A percentile compares a stretch with the other conserved stretches of the same genome.
phyloP scores from a whole-genome alignment of 2,329 filamentous ascomycete genomes.

The Fusarium sp. region DNA sequence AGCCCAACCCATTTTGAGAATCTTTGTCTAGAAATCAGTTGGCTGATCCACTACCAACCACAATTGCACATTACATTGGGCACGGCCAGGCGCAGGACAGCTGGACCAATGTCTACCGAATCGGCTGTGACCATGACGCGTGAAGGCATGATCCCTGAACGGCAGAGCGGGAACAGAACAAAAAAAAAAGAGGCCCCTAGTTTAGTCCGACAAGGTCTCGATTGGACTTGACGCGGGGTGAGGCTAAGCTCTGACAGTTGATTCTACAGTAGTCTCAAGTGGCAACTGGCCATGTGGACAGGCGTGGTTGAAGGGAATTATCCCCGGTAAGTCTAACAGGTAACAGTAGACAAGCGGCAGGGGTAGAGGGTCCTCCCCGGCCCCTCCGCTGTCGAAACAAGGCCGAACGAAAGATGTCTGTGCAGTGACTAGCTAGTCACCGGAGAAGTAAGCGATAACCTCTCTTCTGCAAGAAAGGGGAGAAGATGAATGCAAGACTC shows the following conservation, averaged over 20 bases:
- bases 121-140: slow-evolving; percentile 27
- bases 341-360: slow-evolving; percentile 8
- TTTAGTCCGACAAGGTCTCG: slow-evolving; percentile 8
- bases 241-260: slow-evolving; percentile 10
- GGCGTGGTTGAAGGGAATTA: slow-evolving; percentile 35
- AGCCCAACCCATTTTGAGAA: slow-evolving; percentile 42
- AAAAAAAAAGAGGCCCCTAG: slow-evolving; percentile 15
- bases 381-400: slow-evolving; percentile 32
- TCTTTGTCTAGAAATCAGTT: slow-evolving; percentile 24
- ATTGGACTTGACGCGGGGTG: slow-evolving; percentile 29
- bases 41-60: slow-evolving; percentile 41
- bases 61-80: slow-evolving; percentile 34
- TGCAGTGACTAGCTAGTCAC: background rate
- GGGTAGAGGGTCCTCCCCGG: slow-evolving; percentile 9
- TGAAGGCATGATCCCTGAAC: slow-evolving; percentile 23
- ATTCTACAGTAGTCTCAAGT: slow-evolving; percentile 5
- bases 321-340: slow-evolving; percentile 10
- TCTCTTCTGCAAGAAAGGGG: slow-evolving; percentile 28
- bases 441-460: slow-evolving; percentile 6
- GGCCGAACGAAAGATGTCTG: slow-evolving; percentile 19
- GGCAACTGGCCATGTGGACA: slow-evolving; percentile 38
- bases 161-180: slow-evolving; percentile 25
- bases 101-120: slow-evolving; percentile 29
- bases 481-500: slow-evolving; percentile 19
- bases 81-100: slow-evolving; percentile 27